Percentiles rank a stretch among this genome's conserved stretches.
phyloP scores from a whole-genome alignment of 2,329 filamentous ascomycete genomes.

The Stemphylium beticola region DNA sequence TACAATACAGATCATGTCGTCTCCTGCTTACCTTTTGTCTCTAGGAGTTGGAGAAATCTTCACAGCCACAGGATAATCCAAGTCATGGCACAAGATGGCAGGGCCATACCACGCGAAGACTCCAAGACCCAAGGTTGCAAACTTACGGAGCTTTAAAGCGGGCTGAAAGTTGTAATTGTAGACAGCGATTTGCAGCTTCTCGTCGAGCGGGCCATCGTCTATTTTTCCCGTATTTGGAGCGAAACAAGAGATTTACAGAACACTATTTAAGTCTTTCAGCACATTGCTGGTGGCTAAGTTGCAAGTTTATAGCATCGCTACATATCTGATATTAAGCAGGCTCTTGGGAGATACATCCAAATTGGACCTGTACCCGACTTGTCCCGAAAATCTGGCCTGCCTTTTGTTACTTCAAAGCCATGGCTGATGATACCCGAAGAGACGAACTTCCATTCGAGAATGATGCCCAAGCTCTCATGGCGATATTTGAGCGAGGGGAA shows the following conservation, averaged over 20 bases:
- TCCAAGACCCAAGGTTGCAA: too few relatives aligned
- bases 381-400: not conserved
- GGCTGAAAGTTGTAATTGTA: too few relatives aligned
- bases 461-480: not conserved
- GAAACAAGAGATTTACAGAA: not conserved
- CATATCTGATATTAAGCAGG: not conserved
- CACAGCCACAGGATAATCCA: not conserved
- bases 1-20: not conserved
- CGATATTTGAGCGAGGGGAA: not conserved
- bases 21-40: not conserved
- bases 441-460: too few relatives aligned
- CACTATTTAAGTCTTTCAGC: not conserved
- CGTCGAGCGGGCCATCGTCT: too few relatives aligned
- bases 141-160: too few relatives aligned
- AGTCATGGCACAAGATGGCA: not conserved
- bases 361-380: not conserved
- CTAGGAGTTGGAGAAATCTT: not conserved
- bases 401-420: too few relatives aligned
- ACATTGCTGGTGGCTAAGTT: not conserved
- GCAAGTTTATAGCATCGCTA: not conserved
- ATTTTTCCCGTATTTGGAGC: not conserved
- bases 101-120: too few relatives aligned
- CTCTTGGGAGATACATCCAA: not conserved
- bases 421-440: too few relatives aligned
- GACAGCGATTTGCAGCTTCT: too few relatives aligned